Evolutionary conservation across 177 flowering plant genomes (phyloP).

Genomic region (Vitis hybrid): DNA sequence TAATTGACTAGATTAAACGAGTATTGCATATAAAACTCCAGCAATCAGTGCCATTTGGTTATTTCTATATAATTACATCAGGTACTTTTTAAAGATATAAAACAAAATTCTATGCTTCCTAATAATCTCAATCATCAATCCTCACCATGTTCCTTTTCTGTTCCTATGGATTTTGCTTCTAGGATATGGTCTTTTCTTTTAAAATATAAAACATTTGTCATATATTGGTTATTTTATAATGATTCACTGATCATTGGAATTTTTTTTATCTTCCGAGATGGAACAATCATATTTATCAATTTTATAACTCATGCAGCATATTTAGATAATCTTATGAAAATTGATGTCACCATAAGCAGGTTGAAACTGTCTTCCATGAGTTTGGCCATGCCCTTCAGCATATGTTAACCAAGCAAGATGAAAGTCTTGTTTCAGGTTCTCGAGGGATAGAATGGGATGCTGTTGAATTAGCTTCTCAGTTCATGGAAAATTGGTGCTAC

Average conservation of each 20-base stretch:
- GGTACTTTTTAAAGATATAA: neutral
- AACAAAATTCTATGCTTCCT: neutral
- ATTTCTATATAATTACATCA: neutral
- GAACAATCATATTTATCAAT: too few relatives aligned
- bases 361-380: constrained; percentile 97
- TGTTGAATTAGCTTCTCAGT: constrained; percentile 95
- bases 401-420: constrained; percentile 95
- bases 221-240: too few relatives aligned
- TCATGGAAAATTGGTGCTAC: constrained; percentile 99
- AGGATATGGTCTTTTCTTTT: neutral
- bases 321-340: too few relatives aligned
- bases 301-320: neutral
- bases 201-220: too few relatives aligned
- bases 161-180: too few relatives aligned
- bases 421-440: constrained; percentile 91
- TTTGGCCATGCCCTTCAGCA: constrained; percentile 99
- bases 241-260: too few relatives aligned
- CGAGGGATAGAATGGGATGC: constrained; percentile 98
- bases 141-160: neutral
- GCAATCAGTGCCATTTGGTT: neutral
- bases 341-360: constrained; percentile 43
- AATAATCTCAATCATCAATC: neutral
- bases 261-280: too few relatives aligned
- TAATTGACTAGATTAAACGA: too few relatives aligned
- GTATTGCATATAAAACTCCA: neutral